Base-by-base conservation (phyloP, 352 stramenopile species). In the Achlya hypogyna region DNA sequence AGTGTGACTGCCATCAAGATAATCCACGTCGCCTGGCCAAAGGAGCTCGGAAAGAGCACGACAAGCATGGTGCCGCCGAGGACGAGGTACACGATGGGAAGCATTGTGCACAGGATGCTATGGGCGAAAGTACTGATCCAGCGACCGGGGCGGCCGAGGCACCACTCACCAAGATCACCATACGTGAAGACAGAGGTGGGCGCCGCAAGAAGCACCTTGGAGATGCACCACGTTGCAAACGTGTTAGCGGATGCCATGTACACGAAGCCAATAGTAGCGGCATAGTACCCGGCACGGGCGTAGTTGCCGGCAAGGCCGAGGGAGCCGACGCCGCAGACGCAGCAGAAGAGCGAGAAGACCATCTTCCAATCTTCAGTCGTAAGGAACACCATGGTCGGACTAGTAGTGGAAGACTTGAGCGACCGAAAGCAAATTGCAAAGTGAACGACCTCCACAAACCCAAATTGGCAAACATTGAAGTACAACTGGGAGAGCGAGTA, bases 231-330 rank as follows among this genome's bases (percentile, higher is more conserved):
- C 23, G 63, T 59, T 4, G 63, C 63, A 54, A 59, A 69, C 23
- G 47, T 58, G 47, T 69, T 69, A 32, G 63, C 63, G 27, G 32
- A 66, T 10, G 63, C 60, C 63, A 69, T 69, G 52, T 59, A 69
- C 18, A 69, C 25, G 23, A 69, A 56, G 29, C 28, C 63, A 22
- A 69, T 59, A 16, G 73, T 62, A 12, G 78, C 79, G 47, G 84
- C 75, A 42, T 71, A 31, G 31, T 53, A 53, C 22, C 63, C 63
- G 42, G 63, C 63, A 27, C 63, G 63, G 34, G 63, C 42, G 28
- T 65, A 69, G 53, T 69, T 69, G 23, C 20, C 14, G 20, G 63
- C 28, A 18, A 69, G 34, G 23, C 63, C 63, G 20, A 69, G 18
- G 20, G 63, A 59, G 34, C 63, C 63, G 38, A 69, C 47, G 59